Percentiles rank a stretch among this genome's conserved stretches.
phyloP scores from a whole-genome alignment of 768 basidiomycete species.

The Agrocybe chaxingu region DNA sequence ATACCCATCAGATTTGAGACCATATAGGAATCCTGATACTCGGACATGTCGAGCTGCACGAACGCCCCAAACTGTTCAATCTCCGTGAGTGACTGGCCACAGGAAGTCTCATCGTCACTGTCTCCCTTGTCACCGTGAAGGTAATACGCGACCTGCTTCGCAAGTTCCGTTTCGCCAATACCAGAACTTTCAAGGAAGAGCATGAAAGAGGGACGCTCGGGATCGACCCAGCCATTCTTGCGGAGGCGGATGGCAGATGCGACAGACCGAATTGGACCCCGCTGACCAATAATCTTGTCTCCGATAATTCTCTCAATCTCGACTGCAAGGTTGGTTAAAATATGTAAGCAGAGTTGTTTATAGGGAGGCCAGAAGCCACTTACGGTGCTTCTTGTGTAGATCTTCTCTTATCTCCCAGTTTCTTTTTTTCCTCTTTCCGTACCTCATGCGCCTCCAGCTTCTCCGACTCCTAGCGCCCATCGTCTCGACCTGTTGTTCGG shows the following conservation, averaged over 20 bases:
- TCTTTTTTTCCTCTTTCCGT: background rate
- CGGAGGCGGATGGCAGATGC: constrained; percentile 7
- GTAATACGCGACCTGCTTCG: constrained; percentile 2
- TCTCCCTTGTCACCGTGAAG: background rate
- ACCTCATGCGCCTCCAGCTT: too few species aligned
- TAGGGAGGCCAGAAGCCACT: background rate
- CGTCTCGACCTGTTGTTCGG: too few species aligned
- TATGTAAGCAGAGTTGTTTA: background rate
- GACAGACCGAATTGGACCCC: constrained; percentile 4
- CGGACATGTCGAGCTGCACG: constrained; percentile 7
- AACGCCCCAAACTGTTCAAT: constrained; percentile 4
- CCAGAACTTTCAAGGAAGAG: constrained; percentile 8
- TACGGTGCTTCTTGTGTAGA: background rate
- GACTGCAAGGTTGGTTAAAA: background rate
- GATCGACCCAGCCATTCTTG: constrained; percentile 6
- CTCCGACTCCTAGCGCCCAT: too few species aligned
- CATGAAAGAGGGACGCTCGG: constrained; percentile 6
- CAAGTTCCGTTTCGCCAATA: constrained; percentile 5
- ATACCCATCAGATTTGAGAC: constrained; percentile 3
- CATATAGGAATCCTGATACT: constrained; percentile 3
- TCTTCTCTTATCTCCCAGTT: background rate
- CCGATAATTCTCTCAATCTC: constrained; percentile 1
- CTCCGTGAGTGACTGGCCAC: constrained; percentile 1
- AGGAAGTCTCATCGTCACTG: background rate
- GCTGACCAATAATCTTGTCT: constrained; percentile 2